Percentiles rank a stretch among this genome's conserved stretches.
Conservation (phyloP, 805 yeast genomes). For the Lipomyces anomalus region DNA sequence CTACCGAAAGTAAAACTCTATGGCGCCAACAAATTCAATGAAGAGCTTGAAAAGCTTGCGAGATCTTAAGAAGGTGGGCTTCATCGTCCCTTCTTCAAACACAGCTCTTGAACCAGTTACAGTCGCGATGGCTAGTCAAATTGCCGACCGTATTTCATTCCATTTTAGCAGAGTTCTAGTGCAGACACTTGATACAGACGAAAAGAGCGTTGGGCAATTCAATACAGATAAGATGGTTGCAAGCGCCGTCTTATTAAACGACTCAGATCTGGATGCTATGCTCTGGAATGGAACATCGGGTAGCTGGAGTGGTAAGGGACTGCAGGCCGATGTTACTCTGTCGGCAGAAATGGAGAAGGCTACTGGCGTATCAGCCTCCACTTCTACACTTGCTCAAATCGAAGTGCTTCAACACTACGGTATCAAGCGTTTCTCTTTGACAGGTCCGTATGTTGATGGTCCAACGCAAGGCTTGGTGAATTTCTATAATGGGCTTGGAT, state of each 20-base stretch:
- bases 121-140: slow-evolving; percentile 5
- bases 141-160: slow-evolving; percentile 10
- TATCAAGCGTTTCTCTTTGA: slow-evolving; percentile 6
- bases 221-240: slow-evolving; percentile 11
- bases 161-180: slow-evolving; percentile 9
- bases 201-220: slow-evolving; percentile 7
- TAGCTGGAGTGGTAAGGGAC: slow-evolving; percentile 10
- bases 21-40: too few species aligned
- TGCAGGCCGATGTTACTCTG: slow-evolving; percentile 7
- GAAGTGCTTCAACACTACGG: slow-evolving; percentile 14
- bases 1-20: too few species aligned
- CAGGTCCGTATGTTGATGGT: slow-evolving; percentile 15
- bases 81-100: slow-evolving; percentile 14
- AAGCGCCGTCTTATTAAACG: slow-evolving; percentile 6
- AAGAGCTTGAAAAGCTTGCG: slow-evolving; percentile 6
- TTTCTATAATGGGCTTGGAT: slow-evolving; percentile 9
- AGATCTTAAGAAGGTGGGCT: slow-evolving; percentile 12
- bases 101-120: slow-evolving; percentile 14
- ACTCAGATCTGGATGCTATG: slow-evolving; percentile 12
- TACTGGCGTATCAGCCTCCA: slow-evolving; percentile 11
- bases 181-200: slow-evolving; percentile 8
- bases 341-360: slow-evolving; percentile 7
- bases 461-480: slow-evolving; percentile 15
- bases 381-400: slow-evolving; percentile 13
- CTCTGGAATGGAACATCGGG: slow-evolving; percentile 17